Evolutionary conservation across 2,329 filamentous ascomycete genomes (phyloP).

Genomic region (Venturia asperata): DNA sequence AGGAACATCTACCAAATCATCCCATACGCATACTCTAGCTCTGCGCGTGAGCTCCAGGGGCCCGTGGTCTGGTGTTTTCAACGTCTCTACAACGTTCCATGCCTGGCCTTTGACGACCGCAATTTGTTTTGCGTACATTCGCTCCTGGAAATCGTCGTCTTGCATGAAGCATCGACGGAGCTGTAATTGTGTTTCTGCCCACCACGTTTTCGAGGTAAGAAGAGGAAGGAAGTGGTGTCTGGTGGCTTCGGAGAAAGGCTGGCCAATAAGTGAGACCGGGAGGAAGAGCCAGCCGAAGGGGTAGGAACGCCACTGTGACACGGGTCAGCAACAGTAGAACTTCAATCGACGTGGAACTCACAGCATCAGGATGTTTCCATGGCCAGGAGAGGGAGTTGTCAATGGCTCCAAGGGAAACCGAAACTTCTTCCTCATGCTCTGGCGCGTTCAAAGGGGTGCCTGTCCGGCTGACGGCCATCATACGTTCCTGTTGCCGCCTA

Average conservation of each 20-base stretch:
- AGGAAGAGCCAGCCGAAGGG: slow-evolving; percentile 98
- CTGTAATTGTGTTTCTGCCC: slow-evolving; percentile 85
- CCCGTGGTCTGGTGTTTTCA: slow-evolving; percentile 87
- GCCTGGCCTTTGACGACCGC: slow-evolving; percentile 99
- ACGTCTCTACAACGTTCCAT: slow-evolving; percentile 97
- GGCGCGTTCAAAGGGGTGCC: slow-evolving; percentile 38
- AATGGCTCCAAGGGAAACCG: slow-evolving; percentile 80
- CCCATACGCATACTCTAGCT: slow-evolving; percentile 92
- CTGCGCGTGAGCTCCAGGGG: slow-evolving; percentile 87
- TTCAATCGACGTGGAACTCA: slow-evolving; percentile 40
- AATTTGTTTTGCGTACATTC: slow-evolving; percentile 98
- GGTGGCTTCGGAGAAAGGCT: slow-evolving; percentile 91
- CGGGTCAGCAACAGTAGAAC: slow-evolving; percentile 29
- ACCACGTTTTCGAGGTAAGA: slow-evolving; percentile 91
- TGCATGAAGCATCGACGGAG: slow-evolving; percentile 82
- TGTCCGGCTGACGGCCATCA: slow-evolving; percentile 62
- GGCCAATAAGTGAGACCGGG: slow-evolving; percentile 89
- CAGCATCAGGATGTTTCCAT: slow-evolving; percentile 95
- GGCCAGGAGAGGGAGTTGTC: slow-evolving; percentile 98
- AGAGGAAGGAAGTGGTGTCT: slow-evolving; percentile 93
- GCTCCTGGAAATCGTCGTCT: slow-evolving; percentile 93
- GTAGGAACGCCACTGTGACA: slow-evolving; percentile 64
- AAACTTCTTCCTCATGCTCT: slow-evolving; percentile 43
- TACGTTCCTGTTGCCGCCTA: slow-evolving; percentile 65
- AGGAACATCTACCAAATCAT: slow-evolving; percentile 92